Percentiles rank a stretch among this genome's conserved stretches.
These are phyloP conservation scores for carrot (Daucus carota) DNA, from an alignment of 129 eudicot species.

Conservation along the genomic window DNA sequence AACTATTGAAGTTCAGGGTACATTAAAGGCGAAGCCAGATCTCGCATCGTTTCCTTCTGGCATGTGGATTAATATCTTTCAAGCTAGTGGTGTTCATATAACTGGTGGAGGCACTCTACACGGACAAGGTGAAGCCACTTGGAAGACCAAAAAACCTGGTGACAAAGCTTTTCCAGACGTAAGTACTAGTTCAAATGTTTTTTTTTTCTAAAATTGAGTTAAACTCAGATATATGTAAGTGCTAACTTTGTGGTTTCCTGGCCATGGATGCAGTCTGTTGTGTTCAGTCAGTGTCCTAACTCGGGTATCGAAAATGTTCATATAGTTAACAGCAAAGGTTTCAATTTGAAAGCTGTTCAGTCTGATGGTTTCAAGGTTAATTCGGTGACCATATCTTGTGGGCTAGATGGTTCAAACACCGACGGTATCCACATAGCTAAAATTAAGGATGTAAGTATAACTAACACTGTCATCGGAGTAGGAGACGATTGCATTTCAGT, in stretches of 20 bases:
- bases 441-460: no score
- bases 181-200: conserved; percentile 6
- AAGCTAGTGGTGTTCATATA: conserved; percentile 10
- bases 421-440: no score
- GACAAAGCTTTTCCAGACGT: conserved; percentile 30
- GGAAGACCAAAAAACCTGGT: conserved; percentile 9
- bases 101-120: conserved; percentile 38
- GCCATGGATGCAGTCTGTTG: conserved; percentile 24
- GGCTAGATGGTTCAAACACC: no score
- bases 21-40: conserved; percentile 21
- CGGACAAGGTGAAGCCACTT: conserved; percentile 25
- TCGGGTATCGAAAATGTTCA: no score
- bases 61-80: conserved; percentile 20
- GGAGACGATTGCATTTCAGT: no score
- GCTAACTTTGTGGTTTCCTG: background rate
- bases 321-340: no score
- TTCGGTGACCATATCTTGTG: no score
- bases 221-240: no score
- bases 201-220: background rate
- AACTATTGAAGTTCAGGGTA: conserved; percentile 36
- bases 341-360: no score
- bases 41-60: conserved; percentile 1
- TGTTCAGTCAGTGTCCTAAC: background rate
- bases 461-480: no score
- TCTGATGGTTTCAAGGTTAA: no score